Base-by-base conservation (phyloP, 805 yeast genomes). In the Monosporozyma servazzii region DNA sequence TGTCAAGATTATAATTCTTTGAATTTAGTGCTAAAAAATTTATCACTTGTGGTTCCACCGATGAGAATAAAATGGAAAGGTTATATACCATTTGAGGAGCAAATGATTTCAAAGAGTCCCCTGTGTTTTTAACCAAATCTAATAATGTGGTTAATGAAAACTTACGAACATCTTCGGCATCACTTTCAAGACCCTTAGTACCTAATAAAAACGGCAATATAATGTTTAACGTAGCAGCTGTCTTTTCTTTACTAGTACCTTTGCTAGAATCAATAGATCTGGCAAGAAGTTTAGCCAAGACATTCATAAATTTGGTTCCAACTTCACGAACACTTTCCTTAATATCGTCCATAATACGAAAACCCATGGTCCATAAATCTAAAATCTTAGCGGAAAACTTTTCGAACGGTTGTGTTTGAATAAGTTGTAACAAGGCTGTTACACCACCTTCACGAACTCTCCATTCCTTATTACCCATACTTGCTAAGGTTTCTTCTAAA, bases 261-360 rank as follows among this genome's bases (percentile, higher is more conserved):
- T 71, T 67, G 47, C 67, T 71, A 10, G 66, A 68, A 45, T 79
- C 82, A 15, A 86, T 74, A 23, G 78, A 73, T 41, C 80, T 73
- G 2, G 82, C 80, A 57, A 88, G 70, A 4, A 78, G 74, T 17
- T 81, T 75, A 0, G 95, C 80, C 27, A 90, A 72, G 9, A 77
- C 74, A 54, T 82, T 79, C 0, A 95, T 80, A 39, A 93, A 70
- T 36, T 76, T 77, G 40, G 75, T 69, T 9, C 95, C 97, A 45
- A 88, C 95, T 52, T 78, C 79, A 48, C 97, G 75, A 3, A 93
- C 96, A 68, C 95, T 86, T 37, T 88, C 96, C 66, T 93, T 93
- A 53, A 91, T 88, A 70, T 91, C 98, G 69, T 91, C 99, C 78
- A 91, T 79, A 0, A 80, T 79, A 61, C 99, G 77, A 70, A 91